Conservation (phyloP, 306 rosid species). For the Citrullus mucosospermus region DNA sequence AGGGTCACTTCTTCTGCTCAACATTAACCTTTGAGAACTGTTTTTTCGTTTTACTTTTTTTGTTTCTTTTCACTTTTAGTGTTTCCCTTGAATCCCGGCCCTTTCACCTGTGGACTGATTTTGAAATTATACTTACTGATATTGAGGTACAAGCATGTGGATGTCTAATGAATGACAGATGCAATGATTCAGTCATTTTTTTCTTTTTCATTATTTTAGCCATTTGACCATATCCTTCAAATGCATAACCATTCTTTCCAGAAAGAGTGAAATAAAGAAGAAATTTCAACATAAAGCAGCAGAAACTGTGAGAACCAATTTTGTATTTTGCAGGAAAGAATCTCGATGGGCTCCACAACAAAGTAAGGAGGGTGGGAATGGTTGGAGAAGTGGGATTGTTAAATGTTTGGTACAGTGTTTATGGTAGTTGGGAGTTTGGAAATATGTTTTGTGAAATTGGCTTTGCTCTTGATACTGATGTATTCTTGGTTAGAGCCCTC, state of each 20-base stretch:
- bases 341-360: constrained; percentile 8
- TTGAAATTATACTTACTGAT: background rate
- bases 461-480: background rate
- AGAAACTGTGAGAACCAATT: background rate
- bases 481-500: background rate
- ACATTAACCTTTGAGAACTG: constrained; percentile 3
- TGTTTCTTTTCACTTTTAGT: constrained; percentile 12
- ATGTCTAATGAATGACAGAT: constrained; percentile 5
- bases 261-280: background rate
- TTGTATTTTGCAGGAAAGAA: constrained; percentile 2
- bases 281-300: background rate
- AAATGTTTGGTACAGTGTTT: background rate
- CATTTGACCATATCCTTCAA: constrained; percentile 2
- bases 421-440: background rate
- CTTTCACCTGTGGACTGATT: constrained; percentile 5
- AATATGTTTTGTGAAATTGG: constrained; percentile 1
- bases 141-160: constrained; percentile 11
- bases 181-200: background rate
- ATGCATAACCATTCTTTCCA: background rate
- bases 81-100: constrained; percentile 6
- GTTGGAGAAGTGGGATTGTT: background rate
- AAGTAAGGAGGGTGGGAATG: background rate
- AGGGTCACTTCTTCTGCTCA: background rate
- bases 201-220: background rate
- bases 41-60: background rate